Evolutionary conservation across 108 stramenopile species (phyloP).

Genomic region (Mayamaea pseudoterrestris): DNA sequence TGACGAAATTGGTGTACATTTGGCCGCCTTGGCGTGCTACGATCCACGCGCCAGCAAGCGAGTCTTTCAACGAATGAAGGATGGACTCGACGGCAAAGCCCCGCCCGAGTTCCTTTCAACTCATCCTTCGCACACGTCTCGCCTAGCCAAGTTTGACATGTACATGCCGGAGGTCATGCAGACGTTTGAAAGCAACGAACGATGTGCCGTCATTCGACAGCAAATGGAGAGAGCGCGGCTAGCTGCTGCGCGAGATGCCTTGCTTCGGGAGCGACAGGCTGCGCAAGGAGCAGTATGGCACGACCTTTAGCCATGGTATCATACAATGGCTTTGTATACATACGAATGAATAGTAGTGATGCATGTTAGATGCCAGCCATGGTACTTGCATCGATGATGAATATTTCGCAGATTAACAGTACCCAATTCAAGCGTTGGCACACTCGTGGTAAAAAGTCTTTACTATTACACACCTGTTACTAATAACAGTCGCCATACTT

Average conservation of each 20-base stretch:
- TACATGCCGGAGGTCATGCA: conserved; percentile 56
- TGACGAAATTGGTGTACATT: conserved; percentile 65
- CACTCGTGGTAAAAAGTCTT: too few species aligned
- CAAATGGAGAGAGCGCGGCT: conserved; percentile 42
- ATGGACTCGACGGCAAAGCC: conserved; percentile 8
- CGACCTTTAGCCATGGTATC: too few species aligned
- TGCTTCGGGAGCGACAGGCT: too few species aligned
- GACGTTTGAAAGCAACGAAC: conserved; percentile 33
- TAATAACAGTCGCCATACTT: too few species aligned
- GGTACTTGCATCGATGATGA: too few species aligned
- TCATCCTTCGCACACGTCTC: conserved; percentile 60
- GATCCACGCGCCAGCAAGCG: conserved; percentile 61
- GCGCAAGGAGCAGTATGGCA: too few species aligned
- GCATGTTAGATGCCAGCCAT: too few species aligned
- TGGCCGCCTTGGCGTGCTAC: conserved; percentile 68
- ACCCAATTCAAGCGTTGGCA: too few species aligned
- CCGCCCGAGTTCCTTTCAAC: conserved; percentile 77
- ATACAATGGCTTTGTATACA: too few species aligned
- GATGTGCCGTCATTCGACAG: conserved; percentile 37
- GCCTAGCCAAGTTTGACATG: conserved; percentile 41
- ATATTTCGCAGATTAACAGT: too few species aligned
- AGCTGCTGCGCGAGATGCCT: conserved; percentile 25
- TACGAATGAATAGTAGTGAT: too few species aligned
- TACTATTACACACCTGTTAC: too few species aligned
- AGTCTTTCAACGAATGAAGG: conserved; percentile 43